phyloP scores from a whole-genome alignment of 2,329 filamentous ascomycete genomes.

The Hypocrella siamensis region DNA sequence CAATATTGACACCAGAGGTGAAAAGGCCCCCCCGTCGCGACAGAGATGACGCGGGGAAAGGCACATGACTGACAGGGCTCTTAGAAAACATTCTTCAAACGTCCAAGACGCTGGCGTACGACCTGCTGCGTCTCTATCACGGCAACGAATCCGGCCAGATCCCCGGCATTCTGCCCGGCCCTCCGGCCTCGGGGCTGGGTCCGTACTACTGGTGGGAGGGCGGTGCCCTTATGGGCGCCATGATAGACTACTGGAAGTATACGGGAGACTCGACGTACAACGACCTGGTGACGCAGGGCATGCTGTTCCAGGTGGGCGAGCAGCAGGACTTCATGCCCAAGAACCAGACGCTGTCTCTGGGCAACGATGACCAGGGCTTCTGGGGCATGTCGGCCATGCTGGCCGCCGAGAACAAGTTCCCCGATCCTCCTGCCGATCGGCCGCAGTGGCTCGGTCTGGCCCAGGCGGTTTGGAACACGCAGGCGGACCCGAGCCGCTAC shows the following conservation, averaged over 20 bases:
- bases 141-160: conserved; percentile 33
- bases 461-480: conserved; percentile 70
- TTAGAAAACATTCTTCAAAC: conserved; percentile 31
- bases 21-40: too few relatives aligned
- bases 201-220: conserved; percentile 65
- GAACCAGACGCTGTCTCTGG: conserved; percentile 45
- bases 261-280: conserved; percentile 54
- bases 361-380: conserved; percentile 69
- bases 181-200: conserved; percentile 26
- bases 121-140: conserved; percentile 33
- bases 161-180: conserved; percentile 40
- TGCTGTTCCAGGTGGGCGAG: conserved; percentile 45
- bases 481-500: conserved; percentile 59
- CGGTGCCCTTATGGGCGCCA: conserved; percentile 52
- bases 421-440: conserved; percentile 43
- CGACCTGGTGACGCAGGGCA: conserved; percentile 37
- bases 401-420: conserved; percentile 63
- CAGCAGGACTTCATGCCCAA: conserved; percentile 48
- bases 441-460: conserved; percentile 64
- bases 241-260: conserved; percentile 58
- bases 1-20: too few relatives aligned
- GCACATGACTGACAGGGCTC: too few relatives aligned
- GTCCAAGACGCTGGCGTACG: conserved; percentile 30
- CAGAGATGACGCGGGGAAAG: too few relatives aligned
- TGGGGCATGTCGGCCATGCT: conserved; percentile 74